Evolutionary conservation across 78 protist genomes (phyloP), one percentile per base, ranked within the genome.

Genomic region (Dictyostelium brefeldianum): DNA sequence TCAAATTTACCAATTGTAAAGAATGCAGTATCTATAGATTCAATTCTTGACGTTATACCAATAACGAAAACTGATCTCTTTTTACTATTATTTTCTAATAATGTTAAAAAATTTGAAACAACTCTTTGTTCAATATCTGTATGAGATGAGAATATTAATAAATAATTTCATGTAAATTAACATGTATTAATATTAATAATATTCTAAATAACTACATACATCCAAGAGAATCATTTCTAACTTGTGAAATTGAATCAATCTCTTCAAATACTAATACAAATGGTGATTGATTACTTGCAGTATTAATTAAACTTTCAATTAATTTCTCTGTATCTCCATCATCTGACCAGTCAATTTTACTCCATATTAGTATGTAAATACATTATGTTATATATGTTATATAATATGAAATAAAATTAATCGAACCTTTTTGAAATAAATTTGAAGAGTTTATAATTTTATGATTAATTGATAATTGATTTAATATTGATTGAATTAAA

Each of bases 251-350:
- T 14, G 92, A 41, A 64, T 85, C 92, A 59, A 85, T 29, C 50
- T 85, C 92, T 85, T 85, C 92, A 51, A 85, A 85, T 27, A 85
- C 92, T 8, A 85, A 20, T n/a, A 85, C 57, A 77, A 75, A 85
- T 47, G 92, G 92, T 64, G 56, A 41, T 41, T 62, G 43, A 11
- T 5, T 57, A 31, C 22, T 8, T 14, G 43, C 36, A 17, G 53
- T 51, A 25, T 22, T 18, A 20, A 85, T 51, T 77, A 85, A 17
- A 6, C 53, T 15, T 48, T 79, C 47, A 75, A 85, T 12, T 43
- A 47, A 77, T 77, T 54, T 46, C 25, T 85, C 92, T 12, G 84
- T 85, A 22, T 85, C 92, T 22, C 92, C 92, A 9, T 85, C 92
- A 85, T 85, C 92, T n/a, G n/a, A n/a, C n/a, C n/a, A n/a, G n/a